Evolutionary conservation across 2,329 filamentous ascomycete species (phyloP), one percentile per base, ranked within the genome.

Genomic region (Trichoderma afroharzianum): DNA sequence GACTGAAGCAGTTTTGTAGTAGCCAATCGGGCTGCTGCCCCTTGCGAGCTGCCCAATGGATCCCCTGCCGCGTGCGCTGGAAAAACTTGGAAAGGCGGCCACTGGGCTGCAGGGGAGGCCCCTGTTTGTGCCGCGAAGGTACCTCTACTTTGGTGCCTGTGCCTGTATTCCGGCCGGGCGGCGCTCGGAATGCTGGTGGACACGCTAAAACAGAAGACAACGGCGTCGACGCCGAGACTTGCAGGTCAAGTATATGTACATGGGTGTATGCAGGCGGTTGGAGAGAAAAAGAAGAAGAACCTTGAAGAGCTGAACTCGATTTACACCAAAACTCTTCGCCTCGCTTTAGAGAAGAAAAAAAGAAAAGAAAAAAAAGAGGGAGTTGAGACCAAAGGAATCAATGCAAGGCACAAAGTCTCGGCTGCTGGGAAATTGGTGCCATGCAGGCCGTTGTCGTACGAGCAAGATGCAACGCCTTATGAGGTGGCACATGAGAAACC

Each of bases 1-100:
- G 33, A 6, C 33, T 43, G 15, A 18, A 18, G 36, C 15, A 15
- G 15, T 39, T 18, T 18, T 39, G 36, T 43, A 18, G 36, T 47
- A 53, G 39, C 66, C 66, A 69, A 69, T 69, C 57, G 66, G 66
- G 66, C 66, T 50, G 39, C 55, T 69, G 55, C 66, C 66, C 66
- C 66, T 43, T 47, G 50, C 64, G 26, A 28, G 36, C n/a, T 30
- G 12, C 64, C 36, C 57, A 39, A 39, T 68, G 36, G 50, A 55
- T 50, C 66, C 66, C 36, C 66, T 68, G 66, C 55, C 57, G 66
- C 28, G 55, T 59, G 64, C 64, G 39, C 28, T 58, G 26, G 36
- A 12, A 32, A 61, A 68, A 69, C 36, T 30, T 28, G 32, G 55
- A 39, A 26, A 61, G 12, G 57, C 36, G 66, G 30, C 32, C 21